Percentiles rank a stretch among this genome's conserved stretches.
Evolutionary conservation across 352 stramenopile genomes (phyloP).

Genomic region (Blastocystis sp.): DNA sequence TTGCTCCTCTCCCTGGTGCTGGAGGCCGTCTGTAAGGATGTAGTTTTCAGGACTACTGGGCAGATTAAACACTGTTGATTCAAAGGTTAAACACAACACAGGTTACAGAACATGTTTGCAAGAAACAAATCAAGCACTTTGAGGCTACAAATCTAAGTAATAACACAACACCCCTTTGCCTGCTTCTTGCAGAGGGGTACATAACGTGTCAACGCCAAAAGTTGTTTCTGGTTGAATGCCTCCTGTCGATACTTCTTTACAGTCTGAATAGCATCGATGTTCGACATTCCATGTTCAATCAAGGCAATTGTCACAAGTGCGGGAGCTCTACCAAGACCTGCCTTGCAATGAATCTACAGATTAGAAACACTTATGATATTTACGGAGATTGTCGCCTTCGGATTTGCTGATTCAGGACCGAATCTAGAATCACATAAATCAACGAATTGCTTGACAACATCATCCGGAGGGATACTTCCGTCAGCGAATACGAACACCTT

Average conservation of each 20-base stretch:
- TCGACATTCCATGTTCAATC: conserved; percentile 63
- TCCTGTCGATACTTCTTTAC: conserved; percentile 66
- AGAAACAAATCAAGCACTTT: not conserved
- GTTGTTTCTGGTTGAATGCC: conserved; percentile 62
- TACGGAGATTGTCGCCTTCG: conserved; percentile 64
- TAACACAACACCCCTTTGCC: not conserved
- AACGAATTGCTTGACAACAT: conserved; percentile 61
- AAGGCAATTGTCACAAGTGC: conserved; percentile 64
- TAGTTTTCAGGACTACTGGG: not conserved
- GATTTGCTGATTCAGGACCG: conserved; percentile 29
- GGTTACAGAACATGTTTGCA: not conserved
- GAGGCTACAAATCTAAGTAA: not conserved
- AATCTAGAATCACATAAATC: conserved; percentile 51
- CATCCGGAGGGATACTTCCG: conserved; percentile 43
- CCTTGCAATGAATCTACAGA: conserved; percentile 66
- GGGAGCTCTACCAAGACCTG: conserved; percentile 59
- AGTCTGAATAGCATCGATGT: conserved; percentile 65
- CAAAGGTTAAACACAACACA: not conserved
- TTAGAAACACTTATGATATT: not conserved
- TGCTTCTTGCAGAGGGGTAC: conserved; percentile 16
- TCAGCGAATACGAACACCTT: conserved; percentile 64
- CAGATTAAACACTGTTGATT: not conserved
- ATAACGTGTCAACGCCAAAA: conserved; percentile 45
- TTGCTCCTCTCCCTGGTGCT: not conserved
- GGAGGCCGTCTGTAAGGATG: conserved; percentile 12